These are phyloP conservation scores for Microbotryum lychnidis-dioicae DNA, from an alignment of 1,284 basidiomycete genomes.

Conservation along the genomic window DNA sequence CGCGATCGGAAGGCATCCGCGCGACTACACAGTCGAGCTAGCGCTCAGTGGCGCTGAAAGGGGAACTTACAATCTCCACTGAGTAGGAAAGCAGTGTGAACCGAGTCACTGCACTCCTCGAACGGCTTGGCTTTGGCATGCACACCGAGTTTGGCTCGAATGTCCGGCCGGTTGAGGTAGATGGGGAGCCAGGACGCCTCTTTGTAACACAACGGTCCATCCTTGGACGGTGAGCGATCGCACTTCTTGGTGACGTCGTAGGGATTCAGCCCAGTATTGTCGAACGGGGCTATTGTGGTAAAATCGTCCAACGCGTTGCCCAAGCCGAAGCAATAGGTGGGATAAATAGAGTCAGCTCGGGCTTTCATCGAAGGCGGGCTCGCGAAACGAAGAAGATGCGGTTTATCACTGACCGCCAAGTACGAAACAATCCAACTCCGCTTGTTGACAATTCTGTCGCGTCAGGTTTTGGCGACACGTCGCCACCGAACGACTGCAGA, in stretches of 20 bases:
- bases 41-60: too few species aligned
- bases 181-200: constrained; percentile 70
- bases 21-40: too few species aligned
- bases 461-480: constrained; percentile 36
- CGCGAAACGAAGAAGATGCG: too few species aligned
- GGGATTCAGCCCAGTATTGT: constrained; percentile 42
- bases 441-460: constrained; percentile 34
- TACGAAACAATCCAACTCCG: too few species aligned
- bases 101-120: constrained; percentile 50
- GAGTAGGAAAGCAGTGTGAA: too few species aligned
- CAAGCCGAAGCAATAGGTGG: constrained; percentile 36
- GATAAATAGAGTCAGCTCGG: constrained; percentile 41
- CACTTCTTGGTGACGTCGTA: constrained; percentile 69
- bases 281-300: constrained; percentile 40
- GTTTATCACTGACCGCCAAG: too few species aligned
- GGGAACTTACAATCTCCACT: too few species aligned
- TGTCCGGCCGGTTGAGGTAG: constrained; percentile 49
- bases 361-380: too few species aligned
- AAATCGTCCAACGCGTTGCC: constrained; percentile 21
- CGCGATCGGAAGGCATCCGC: too few species aligned
- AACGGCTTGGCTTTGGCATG: constrained; percentile 48
- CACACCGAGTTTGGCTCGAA: constrained; percentile 71
- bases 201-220: constrained; percentile 59
- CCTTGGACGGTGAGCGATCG: constrained; percentile 50
- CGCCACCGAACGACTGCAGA: too few species aligned